Evolutionary conservation across 345 rosid genomes (phyloP), one percentile per base, ranked within the genome.

Genomic region (Hibiscus tridactylites): DNA sequence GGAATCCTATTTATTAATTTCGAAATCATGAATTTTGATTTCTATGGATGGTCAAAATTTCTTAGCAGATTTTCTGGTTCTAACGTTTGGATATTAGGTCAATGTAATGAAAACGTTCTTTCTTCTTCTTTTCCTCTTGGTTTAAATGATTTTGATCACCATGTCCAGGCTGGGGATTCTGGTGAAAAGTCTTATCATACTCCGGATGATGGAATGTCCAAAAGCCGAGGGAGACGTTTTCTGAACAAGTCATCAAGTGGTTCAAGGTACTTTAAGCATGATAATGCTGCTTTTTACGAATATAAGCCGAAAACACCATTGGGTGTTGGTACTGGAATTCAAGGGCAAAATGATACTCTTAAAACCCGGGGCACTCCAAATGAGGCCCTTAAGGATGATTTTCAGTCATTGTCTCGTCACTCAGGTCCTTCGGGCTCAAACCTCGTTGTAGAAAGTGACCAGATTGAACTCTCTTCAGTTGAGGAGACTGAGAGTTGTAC

Each of bases 231-330:
- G 61, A 73, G 63, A 50, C 31, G 35, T 62, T 46, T 37, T 3
- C 71, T 44, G 17, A 24, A 24, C 59, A 29, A 6, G 65, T 61
- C 73, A 7, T 47, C 3, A 1, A 56, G 71, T 5, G 58, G 61
- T n/a, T 56, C 64, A 10, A 58, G 53, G 54, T 24, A 47, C 46
- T 58, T 62, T 9, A 62, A 63, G 11, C 42, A 26, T 49, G 42
- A 28, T 0, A 49, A 15, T 67, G 1, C 64, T 13, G 21, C 39
- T 3, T 42, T 16, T 44, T 65, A 13, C n/a, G 16, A 13, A 49
- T 49, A 65, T 70, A 44, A 52, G 17, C 76, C 61, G 3, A 79
- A 69, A 78, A 65, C 6, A 1, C 52, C 74, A n/a, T 71, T 59
- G 54, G 4, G 57, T 21, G 63, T 2, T 59, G 66, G 56, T 2